Conservation (phyloP, 176 grass and related monocot genomes). For the Ensete ventricosum region DNA sequence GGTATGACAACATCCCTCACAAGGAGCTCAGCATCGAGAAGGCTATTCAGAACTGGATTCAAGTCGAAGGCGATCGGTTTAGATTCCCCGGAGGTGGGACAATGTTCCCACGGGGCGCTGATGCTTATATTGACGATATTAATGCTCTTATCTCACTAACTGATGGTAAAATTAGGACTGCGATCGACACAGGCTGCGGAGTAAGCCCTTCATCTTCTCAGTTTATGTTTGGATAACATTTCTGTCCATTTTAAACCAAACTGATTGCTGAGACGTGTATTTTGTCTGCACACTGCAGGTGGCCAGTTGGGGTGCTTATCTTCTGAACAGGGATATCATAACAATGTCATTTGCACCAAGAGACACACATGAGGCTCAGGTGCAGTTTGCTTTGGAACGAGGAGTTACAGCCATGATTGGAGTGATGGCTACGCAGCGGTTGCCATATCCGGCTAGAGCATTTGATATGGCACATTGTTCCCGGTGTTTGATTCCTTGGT, state of each 20-base stretch:
- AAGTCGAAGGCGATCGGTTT: slow-evolving; percentile 5
- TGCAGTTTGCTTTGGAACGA: slow-evolving; percentile 6
- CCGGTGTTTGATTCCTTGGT: slow-evolving; percentile 1
- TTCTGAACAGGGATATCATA: slow-evolving; percentile 8
- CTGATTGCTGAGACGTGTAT: not conserved
- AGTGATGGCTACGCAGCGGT: slow-evolving; percentile 1
- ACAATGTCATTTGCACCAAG: slow-evolving; percentile 10
- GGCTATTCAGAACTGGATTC: slow-evolving; percentile 10
- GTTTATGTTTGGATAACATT: not conserved
- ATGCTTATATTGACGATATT: slow-evolving; percentile 14
- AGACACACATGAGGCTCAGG: slow-evolving; percentile 5
- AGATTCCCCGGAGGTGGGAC: slow-evolving; percentile 11
- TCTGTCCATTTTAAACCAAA: not conserved
- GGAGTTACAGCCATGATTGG: slow-evolving; percentile 14
- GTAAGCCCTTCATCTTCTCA: not conserved
- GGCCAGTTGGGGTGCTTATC: slow-evolving; percentile 7
- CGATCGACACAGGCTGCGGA: slow-evolving; percentile 7
- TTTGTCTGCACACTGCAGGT: slow-evolving; percentile 1
- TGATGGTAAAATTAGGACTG: slow-evolving; percentile 10
- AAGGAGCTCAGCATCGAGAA: slow-evolving; percentile 12
- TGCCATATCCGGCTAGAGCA: slow-evolving; percentile 11
- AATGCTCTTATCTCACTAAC: slow-evolving; percentile 1
- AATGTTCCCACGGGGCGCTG: slow-evolving; percentile 8
- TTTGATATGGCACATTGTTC: slow-evolving; percentile 10
- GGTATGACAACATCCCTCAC: slow-evolving; percentile 10